Evolutionary conservation across 108 stramenopile species (phyloP).

Genomic region (Skeletonema costatum): DNA sequence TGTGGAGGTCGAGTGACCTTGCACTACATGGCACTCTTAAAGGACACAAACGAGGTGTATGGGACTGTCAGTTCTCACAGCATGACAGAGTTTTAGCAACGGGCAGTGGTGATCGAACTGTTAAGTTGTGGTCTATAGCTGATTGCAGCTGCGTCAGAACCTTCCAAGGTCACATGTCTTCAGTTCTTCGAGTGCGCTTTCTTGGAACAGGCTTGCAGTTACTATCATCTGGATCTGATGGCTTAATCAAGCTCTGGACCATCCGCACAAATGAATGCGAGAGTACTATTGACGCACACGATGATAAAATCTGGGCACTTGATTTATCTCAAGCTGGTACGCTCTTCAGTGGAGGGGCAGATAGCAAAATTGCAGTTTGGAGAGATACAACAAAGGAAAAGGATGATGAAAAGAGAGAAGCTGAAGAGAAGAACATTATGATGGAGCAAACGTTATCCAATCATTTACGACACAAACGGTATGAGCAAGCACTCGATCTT

Average conservation of each 20-base stretch:
- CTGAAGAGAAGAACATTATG: conserved; percentile 75
- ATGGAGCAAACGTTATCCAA: conserved; percentile 88
- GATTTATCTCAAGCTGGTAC: conserved; percentile 65
- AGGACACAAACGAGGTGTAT: conserved; percentile 96
- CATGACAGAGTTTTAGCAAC: conserved; percentile 94
- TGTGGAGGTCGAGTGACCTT: conserved; percentile 89
- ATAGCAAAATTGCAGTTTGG: conserved; percentile 93
- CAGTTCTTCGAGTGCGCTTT: conserved; percentile 88
- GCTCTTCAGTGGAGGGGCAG: conserved; percentile 90
- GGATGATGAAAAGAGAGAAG: conserved; percentile 67
- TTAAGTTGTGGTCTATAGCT: conserved; percentile 93
- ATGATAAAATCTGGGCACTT: conserved; percentile 95
- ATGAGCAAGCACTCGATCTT: conserved; percentile 80
- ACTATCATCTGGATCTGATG: conserved; percentile 92
- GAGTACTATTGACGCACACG: conserved; percentile 89
- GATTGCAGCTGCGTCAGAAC: conserved; percentile 92
- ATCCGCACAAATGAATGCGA: conserved; percentile 95
- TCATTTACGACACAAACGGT: conserved; percentile 88
- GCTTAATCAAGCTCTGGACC: conserved; percentile 95
- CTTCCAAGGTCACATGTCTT: conserved; percentile 93
- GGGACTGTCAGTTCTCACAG: conserved; percentile 95
- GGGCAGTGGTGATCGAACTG: conserved; percentile 90
- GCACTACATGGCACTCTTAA: conserved; percentile 80
- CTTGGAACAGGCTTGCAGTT: conserved; percentile 83
- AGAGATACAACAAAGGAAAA: conserved; percentile 86